Percentiles rank a stretch among this genome's conserved stretches.
These are phyloP conservation scores for Sporisorium iseilematis-ciliati DNA, from an alignment of 1,284 basidiomycete genomes.

Conservation along the genomic window DNA sequence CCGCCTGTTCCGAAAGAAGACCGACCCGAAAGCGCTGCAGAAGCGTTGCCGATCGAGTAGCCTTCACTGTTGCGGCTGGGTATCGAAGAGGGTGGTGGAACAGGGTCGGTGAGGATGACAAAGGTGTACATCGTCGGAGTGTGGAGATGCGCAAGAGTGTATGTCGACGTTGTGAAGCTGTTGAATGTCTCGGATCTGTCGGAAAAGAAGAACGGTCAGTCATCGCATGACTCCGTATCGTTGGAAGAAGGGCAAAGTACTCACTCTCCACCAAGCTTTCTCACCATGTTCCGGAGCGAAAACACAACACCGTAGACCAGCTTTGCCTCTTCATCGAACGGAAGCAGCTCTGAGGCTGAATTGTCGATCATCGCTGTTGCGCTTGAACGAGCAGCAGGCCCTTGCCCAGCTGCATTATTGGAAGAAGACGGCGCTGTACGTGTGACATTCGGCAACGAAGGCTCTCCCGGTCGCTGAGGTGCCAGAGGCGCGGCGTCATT, in stretches of 20 bases:
- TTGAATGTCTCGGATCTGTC: slow-evolving; percentile 80
- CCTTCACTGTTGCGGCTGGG: slow-evolving; percentile 43
- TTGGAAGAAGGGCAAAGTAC: not conserved
- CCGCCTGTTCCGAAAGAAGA: slow-evolving; percentile 50
- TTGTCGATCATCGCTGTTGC: slow-evolving; percentile 14
- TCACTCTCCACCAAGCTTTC: slow-evolving; percentile 76
- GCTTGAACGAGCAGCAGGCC: slow-evolving; percentile 6
- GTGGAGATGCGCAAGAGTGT: slow-evolving; percentile 93
- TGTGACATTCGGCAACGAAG: slow-evolving; percentile 49
- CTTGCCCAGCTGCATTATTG: slow-evolving; percentile 2
- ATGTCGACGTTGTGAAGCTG: slow-evolving; percentile 88
- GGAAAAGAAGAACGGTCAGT: not conserved
- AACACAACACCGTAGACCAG: slow-evolving; percentile 95
- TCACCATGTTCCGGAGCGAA: slow-evolving; percentile 92
- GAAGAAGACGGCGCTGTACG: slow-evolving; percentile 10
- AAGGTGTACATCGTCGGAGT: slow-evolving; percentile 94
- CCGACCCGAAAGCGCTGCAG: slow-evolving; percentile 27
- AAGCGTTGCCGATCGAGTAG: slow-evolving; percentile 40
- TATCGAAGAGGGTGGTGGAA: slow-evolving; percentile 71
- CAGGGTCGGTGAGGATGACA: slow-evolving; percentile 89
- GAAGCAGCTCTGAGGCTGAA: slow-evolving; percentile 57
- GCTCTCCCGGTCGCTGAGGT: slow-evolving; percentile 30
- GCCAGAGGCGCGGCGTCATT: slow-evolving; percentile 18
- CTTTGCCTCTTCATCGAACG: slow-evolving; percentile 98
- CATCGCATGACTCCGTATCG: not conserved